A percentile compares a stretch with the other conserved stretches of the same genome.
These are phyloP conservation scores for Zymoseptoria crescenta DNA, from an alignment of 2,329 filamentous ascomycete genomes.

Conservation along the genomic window DNA sequence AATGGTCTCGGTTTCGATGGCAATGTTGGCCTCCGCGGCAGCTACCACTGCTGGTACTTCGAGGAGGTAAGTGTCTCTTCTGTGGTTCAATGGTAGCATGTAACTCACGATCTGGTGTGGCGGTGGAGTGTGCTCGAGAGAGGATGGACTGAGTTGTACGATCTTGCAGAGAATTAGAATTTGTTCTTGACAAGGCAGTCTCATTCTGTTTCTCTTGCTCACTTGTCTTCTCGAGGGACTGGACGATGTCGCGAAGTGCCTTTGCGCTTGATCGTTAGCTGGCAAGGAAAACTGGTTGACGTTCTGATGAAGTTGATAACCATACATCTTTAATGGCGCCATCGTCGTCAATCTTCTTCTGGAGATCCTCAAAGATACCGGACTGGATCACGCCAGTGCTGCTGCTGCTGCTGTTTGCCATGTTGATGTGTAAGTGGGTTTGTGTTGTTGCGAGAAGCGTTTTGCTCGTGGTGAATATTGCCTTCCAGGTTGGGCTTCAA, in stretches of 20 bases:
- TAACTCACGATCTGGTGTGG: slow-evolving; percentile 52
- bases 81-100: not conserved
- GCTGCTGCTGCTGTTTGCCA: slow-evolving; percentile 7
- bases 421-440: not conserved
- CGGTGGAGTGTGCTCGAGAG: slow-evolving; percentile 83
- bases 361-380: slow-evolving; percentile 72
- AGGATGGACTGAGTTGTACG: slow-evolving; percentile 74
- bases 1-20: slow-evolving; percentile 64
- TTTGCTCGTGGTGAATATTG: not conserved
- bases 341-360: slow-evolving; percentile 85
- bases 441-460: not conserved
- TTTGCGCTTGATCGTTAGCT: slow-evolving; percentile 24
- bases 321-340: slow-evolving; percentile 64
- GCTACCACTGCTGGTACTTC: slow-evolving; percentile 61
- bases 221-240: slow-evolving; percentile 61
- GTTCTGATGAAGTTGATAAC: not conserved
- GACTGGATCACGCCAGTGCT: slow-evolving; percentile 32
- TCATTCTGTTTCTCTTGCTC: slow-evolving; percentile 43
- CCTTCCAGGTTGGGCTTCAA: not conserved
- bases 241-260: slow-evolving; percentile 71
- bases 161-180: slow-evolving; percentile 37
- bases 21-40: slow-evolving; percentile 62
- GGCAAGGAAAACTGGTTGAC: not conserved
- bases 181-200: not conserved
- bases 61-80: slow-evolving; percentile 5